phyloP scores from a whole-genome alignment of 1,284 basidiomycete genomes.

The Calocybe gambosa region DNA sequence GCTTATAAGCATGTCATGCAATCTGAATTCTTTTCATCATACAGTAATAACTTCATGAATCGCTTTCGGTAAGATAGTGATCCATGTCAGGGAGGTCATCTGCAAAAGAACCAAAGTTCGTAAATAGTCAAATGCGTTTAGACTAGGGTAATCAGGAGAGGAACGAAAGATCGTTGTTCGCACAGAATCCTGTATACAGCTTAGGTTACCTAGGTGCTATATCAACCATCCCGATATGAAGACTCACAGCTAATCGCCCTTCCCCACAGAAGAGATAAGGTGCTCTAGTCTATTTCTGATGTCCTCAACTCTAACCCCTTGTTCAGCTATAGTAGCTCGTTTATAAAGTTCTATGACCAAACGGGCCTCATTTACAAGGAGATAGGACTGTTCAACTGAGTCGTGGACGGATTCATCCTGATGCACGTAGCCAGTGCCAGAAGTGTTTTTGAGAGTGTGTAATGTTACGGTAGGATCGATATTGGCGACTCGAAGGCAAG shows the following conservation, averaged over 20 bases:
- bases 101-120: not conserved
- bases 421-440: not conserved
- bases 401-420: slow-evolving; percentile 20
- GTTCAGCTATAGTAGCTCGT: slow-evolving; percentile 41
- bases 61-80: too few species aligned
- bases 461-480: slow-evolving; percentile 44
- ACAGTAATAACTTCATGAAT: too few species aligned
- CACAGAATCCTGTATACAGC: not conserved
- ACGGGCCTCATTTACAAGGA: slow-evolving; percentile 48
- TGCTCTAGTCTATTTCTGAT: slow-evolving; percentile 47
- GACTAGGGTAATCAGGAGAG: not conserved
- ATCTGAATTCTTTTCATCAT: too few species aligned
- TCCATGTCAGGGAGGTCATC: not conserved
- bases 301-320: slow-evolving; percentile 47
- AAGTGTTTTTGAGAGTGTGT: slow-evolving; percentile 16
- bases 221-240: not conserved
- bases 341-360: slow-evolving; percentile 48
- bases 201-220: not conserved
- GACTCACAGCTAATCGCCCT: slow-evolving; percentile 10
- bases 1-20: too few species aligned
- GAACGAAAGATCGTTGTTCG: not conserved
- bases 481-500: slow-evolving; percentile 57
- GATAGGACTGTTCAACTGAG: slow-evolving; percentile 45
- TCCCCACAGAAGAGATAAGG: slow-evolving; percentile 36
- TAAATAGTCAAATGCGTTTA: not conserved